These are phyloP conservation scores for Spiraea crenata DNA, from an alignment of 331 rosid species.

Conservation along the genomic window DNA sequence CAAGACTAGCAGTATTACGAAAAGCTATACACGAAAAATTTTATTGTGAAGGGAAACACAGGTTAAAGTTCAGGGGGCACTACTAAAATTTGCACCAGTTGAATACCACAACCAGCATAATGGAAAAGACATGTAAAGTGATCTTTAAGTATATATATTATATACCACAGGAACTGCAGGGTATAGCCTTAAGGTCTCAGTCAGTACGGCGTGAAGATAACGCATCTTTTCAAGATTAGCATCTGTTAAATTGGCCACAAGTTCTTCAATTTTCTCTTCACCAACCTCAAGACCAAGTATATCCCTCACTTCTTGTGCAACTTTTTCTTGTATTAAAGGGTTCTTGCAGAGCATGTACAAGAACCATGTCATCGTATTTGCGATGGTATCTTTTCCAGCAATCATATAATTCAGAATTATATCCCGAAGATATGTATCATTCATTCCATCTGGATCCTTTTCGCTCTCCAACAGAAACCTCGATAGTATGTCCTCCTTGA, in stretches of 20 bases:
- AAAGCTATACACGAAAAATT: too few species aligned
- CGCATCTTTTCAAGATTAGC: conserved; percentile 62
- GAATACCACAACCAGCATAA: background rate
- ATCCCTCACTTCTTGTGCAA: conserved; percentile 61
- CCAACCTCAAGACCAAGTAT: conserved; percentile 29
- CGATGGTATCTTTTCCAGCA: conserved; percentile 79
- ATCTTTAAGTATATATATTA: background rate
- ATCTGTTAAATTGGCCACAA: conserved; percentile 46
- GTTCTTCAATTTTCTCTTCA: conserved; percentile 38
- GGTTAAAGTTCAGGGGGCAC: too few species aligned
- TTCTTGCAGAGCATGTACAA: conserved; percentile 71
- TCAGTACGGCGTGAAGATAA: conserved; percentile 72
- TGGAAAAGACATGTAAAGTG: background rate
- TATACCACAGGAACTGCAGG: conserved; percentile 62
- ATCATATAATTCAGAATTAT: conserved; percentile 71
- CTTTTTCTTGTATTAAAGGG: conserved; percentile 64
- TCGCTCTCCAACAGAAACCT: conserved; percentile 68
- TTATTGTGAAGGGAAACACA: too few species aligned
- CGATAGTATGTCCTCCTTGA: conserved; percentile 73
- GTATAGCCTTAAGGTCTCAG: conserved; percentile 82
- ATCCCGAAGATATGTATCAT: conserved; percentile 62
- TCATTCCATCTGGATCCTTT: conserved; percentile 53
- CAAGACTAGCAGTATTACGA: too few species aligned
- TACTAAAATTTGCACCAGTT: too few species aligned
- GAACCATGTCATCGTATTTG: conserved; percentile 83